Conservation (phyloP, 805 yeast genomes). For the Candida maris region DNA sequence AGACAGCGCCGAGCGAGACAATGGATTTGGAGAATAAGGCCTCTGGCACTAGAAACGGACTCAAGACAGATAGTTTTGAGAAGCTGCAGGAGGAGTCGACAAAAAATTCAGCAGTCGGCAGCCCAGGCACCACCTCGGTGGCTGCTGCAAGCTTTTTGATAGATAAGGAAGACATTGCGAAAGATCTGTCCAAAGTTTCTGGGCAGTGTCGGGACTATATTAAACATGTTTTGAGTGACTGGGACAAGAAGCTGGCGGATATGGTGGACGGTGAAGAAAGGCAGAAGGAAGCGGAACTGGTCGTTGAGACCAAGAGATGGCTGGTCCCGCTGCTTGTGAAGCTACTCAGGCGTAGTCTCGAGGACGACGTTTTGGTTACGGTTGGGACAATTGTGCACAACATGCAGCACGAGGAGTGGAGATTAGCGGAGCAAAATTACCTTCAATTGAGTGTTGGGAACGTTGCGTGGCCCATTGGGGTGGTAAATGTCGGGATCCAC, state of each 20-base stretch:
- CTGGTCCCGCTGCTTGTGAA: slow-evolving; percentile 51
- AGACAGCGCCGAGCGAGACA: neutral
- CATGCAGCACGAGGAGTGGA: slow-evolving; percentile 51
- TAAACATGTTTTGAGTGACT: slow-evolving; percentile 37
- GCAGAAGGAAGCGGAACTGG: slow-evolving; percentile 21
- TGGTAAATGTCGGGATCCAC: slow-evolving; percentile 74
- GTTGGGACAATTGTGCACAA: slow-evolving; percentile 57
- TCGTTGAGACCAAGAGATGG: slow-evolving; percentile 45
- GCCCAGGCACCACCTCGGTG: neutral
- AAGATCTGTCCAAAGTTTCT: slow-evolving; percentile 30
- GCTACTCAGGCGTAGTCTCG: slow-evolving; percentile 43
- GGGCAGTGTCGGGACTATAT: slow-evolving; percentile 47
- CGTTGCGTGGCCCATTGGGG: slow-evolving; percentile 92
- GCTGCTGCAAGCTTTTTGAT: slow-evolving; percentile 7
- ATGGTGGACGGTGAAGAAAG: slow-evolving; percentile 9
- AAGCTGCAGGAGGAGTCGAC: neutral
- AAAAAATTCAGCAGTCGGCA: neutral
- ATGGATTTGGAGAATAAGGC: neutral
- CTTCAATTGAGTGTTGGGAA: slow-evolving; percentile 78
- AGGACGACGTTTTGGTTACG: slow-evolving; percentile 44
- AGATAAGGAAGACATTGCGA: slow-evolving; percentile 33
- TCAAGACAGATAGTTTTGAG: slow-evolving; percentile 2
- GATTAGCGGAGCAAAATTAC: slow-evolving; percentile 62
- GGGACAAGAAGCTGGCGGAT: slow-evolving; percentile 29
- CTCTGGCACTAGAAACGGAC: neutral